These are phyloP conservation scores for Fonsecaea multimorphosa DNA, from an alignment of 2,329 filamentous ascomycete genomes.

Conservation along the genomic window DNA sequence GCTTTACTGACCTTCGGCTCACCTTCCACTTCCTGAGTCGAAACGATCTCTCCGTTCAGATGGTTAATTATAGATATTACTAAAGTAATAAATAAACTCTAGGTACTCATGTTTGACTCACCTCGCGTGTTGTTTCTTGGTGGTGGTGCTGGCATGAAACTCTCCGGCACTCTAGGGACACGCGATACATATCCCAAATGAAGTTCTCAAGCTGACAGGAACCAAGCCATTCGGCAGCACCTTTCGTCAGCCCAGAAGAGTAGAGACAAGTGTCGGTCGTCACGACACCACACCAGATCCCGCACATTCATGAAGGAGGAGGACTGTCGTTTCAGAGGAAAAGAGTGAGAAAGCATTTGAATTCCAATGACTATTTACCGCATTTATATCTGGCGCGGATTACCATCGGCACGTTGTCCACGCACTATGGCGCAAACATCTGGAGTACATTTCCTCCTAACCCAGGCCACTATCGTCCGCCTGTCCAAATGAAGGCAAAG, in stretches of 20 bases:
- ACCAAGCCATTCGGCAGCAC: not conserved
- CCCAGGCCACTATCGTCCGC: too few species aligned
- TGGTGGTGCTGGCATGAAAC: not conserved
- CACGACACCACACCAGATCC: not conserved
- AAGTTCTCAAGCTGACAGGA: not conserved
- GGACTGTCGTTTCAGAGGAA: not conserved
- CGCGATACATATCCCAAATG: not conserved
- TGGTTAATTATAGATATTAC: too few species aligned
- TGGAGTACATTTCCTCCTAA: not conserved
- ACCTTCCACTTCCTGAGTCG: too few species aligned
- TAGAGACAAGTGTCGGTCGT: not conserved
- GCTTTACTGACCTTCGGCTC: too few species aligned
- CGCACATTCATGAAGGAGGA: not conserved
- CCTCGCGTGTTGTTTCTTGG: not conserved
- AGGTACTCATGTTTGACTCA: too few species aligned
- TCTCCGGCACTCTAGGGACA: not conserved
- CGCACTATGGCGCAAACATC: not conserved
- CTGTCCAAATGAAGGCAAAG: not conserved
- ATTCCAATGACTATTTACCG: not conserved
- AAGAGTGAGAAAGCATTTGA: not conserved
- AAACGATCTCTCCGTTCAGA: too few species aligned
- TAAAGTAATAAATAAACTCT: too few species aligned
- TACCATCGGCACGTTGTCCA: too few species aligned
- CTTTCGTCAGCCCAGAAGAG: not conserved
- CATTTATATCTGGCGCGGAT: not conserved